A percentile compares a stretch with the other conserved stretches of the same genome.
Conservation (phyloP, 768 basidiomycete genomes). For the Sarcodon aspratus region DNA sequence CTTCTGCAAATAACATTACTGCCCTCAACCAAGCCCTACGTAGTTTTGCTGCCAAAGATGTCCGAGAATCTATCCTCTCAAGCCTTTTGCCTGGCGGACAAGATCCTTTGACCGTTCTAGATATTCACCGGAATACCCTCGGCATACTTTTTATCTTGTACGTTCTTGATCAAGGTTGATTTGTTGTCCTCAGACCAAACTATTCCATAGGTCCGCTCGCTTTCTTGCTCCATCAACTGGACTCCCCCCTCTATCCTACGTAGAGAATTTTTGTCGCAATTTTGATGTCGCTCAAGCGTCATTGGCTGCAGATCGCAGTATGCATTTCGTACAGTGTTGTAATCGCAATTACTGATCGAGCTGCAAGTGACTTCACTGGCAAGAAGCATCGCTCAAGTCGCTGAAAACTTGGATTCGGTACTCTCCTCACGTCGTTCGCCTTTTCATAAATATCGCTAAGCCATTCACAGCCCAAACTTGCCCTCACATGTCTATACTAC, state of each 20-base stretch:
- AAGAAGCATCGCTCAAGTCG: conserved; percentile 43
- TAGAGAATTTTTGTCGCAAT: conserved; percentile 47
- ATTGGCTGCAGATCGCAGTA: conserved; percentile 59
- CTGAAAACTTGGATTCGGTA: conserved; percentile 40
- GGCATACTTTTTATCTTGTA: conserved; percentile 67
- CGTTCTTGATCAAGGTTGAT: conserved; percentile 15
- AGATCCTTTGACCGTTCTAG: conserved; percentile 55
- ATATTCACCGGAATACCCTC: conserved; percentile 45
- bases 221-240: conserved; percentile 27
- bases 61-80: conserved; percentile 44
- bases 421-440: conserved; percentile 10
- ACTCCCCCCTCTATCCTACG: conserved; percentile 27
- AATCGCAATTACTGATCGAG: conserved; percentile 4
- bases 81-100: conserved; percentile 43
- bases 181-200: background rate
- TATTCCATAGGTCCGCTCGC: conserved; percentile 42
- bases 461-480: conserved; percentile 23
- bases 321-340: background rate
- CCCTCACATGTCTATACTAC: conserved; percentile 46
- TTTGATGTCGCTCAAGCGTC: conserved; percentile 58
- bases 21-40: background rate
- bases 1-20: background rate
- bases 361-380: conserved; percentile 53
- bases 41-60: conserved; percentile 40
- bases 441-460: conserved; percentile 14